These are phyloP conservation scores for Malus domestica DNA, from an alignment of 306 rosid species.

Conservation along the genomic window DNA sequence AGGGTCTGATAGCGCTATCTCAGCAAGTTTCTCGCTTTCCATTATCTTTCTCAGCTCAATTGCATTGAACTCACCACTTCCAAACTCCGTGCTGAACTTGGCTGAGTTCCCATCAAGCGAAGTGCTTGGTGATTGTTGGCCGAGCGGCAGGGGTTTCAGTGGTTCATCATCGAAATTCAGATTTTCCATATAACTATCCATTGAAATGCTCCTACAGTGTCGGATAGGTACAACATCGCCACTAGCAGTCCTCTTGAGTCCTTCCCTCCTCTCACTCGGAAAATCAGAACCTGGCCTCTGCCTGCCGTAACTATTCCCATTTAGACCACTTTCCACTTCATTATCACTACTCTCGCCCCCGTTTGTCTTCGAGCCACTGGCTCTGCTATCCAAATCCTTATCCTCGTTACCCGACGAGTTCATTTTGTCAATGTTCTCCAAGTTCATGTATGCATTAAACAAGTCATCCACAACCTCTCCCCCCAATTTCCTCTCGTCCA, in stretches of 20 bases:
- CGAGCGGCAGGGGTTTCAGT: slow-evolving; percentile 35
- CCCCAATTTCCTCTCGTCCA: slow-evolving; percentile 40
- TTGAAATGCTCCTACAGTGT: slow-evolving; percentile 63
- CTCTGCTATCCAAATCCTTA: slow-evolving; percentile 49
- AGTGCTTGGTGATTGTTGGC: slow-evolving; percentile 49
- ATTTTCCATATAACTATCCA: slow-evolving; percentile 71
- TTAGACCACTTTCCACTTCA: slow-evolving; percentile 63
- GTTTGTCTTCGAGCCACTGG: slow-evolving; percentile 53
- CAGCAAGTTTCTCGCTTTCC: slow-evolving; percentile 69
- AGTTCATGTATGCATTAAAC: slow-evolving; percentile 57
- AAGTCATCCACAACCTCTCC: slow-evolving; percentile 45
- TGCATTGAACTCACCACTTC: slow-evolving; percentile 56
- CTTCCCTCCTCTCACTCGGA: slow-evolving; percentile 51
- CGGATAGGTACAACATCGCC: slow-evolving; percentile 40
- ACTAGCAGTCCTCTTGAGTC: slow-evolving; percentile 53
- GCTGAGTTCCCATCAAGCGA: slow-evolving; percentile 38
- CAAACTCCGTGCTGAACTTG: slow-evolving; percentile 43
- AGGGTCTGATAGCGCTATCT: slow-evolving; percentile 73
- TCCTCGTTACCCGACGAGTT: slow-evolving; percentile 55
- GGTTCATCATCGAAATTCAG: slow-evolving; percentile 49
- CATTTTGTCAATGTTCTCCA: slow-evolving; percentile 53
- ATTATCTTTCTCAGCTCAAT: slow-evolving; percentile 65
- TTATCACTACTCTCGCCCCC: slow-evolving; percentile 74
- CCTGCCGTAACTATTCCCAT: slow-evolving; percentile 23
- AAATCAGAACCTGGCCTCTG: slow-evolving; percentile 36